These are phyloP conservation scores for Fusarium xylarioides DNA, from an alignment of 2,329 filamentous ascomycete species.

Conservation along the genomic window DNA sequence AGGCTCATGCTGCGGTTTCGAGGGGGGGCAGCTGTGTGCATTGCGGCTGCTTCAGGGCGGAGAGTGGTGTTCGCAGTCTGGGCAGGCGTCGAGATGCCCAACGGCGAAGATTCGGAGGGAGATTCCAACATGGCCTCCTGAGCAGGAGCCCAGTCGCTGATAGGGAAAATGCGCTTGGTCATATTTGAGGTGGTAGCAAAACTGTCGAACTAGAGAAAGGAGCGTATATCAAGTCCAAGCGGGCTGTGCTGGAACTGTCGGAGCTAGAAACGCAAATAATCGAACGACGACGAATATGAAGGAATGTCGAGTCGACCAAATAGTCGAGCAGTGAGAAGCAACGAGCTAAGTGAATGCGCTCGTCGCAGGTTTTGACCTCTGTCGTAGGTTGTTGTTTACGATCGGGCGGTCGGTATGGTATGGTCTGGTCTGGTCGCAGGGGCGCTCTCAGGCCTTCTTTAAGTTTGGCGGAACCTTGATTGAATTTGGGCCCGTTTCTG, in stretches of 20 bases:
- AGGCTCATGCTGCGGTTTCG: slow-evolving; percentile 60
- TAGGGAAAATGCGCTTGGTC: slow-evolving; percentile 51
- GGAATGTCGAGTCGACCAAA: slow-evolving; percentile 3
- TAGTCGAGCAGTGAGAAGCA: neutral
- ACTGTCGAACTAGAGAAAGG: neutral
- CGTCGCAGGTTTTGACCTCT: neutral
- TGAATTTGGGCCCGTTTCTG: slow-evolving; percentile 6
- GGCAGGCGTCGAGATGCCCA: slow-evolving; percentile 12
- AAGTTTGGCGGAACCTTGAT: slow-evolving; percentile 14
- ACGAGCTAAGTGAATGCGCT: slow-evolving; percentile 6
- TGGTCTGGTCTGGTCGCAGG: slow-evolving; percentile 10
- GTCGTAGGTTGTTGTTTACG: slow-evolving; percentile 20
- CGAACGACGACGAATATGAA: neutral
- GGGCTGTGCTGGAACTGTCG: neutral
- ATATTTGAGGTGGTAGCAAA: slow-evolving; percentile 30
- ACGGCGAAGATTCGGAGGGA: slow-evolving; percentile 27
- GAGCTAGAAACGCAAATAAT: neutral
- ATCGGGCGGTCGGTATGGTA: neutral
- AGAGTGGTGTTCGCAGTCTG: neutral
- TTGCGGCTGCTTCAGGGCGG: slow-evolving; percentile 9
- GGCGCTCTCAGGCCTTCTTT: slow-evolving; percentile 16
- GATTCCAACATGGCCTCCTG: slow-evolving; percentile 53
- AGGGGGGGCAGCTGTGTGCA: slow-evolving; percentile 39
- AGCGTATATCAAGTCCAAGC: slow-evolving; percentile 1
- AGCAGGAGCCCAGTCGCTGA: slow-evolving; percentile 53